Evolutionary conservation across 805 yeast species (phyloP).

Genomic region (Candida insectalens): DNA sequence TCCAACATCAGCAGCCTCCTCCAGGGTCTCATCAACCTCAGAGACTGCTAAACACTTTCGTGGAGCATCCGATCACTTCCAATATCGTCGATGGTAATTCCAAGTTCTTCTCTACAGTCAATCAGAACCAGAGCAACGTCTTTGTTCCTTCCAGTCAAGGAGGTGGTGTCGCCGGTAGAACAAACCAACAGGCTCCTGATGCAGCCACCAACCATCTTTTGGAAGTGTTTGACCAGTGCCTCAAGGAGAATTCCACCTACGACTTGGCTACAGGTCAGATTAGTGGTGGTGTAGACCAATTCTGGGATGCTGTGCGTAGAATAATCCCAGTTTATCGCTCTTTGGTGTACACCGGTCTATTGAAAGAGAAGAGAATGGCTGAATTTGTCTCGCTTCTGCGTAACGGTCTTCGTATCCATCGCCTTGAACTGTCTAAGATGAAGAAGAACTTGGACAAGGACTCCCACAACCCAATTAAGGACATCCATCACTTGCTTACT

Average conservation of each 20-base stretch:
- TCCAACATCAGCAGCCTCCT: constrained; percentile 19
- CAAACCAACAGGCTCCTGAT: not conserved
- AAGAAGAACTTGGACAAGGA: constrained; percentile 54
- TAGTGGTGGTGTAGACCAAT: constrained; percentile 30
- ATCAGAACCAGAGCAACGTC: not conserved
- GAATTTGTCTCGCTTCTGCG: constrained; percentile 41
- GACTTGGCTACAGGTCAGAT: constrained; percentile 31
- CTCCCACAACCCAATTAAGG: constrained; percentile 42
- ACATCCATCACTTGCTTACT: constrained; percentile 40
- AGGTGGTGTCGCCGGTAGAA: not conserved
- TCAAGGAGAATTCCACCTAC: constrained; percentile 25
- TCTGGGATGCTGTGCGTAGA: constrained; percentile 43
- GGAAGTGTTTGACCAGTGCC: constrained; percentile 40
- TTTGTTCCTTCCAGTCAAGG: not conserved
- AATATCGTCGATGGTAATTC: not conserved
- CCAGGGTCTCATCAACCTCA: constrained; percentile 13
- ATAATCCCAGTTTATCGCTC: constrained; percentile 43
- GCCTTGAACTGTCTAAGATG: constrained; percentile 43
- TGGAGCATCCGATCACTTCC: constrained; percentile 8
- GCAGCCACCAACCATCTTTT: constrained; percentile 32
- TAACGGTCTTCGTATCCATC: constrained; percentile 46
- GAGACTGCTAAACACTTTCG: constrained; percentile 14
- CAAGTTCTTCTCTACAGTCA: not conserved
- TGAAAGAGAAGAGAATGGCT: constrained; percentile 36
- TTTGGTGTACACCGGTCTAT: constrained; percentile 35